Base-by-base conservation (phyloP, 176 grass and related monocot genomes). In the Avena eriantha region DNA sequence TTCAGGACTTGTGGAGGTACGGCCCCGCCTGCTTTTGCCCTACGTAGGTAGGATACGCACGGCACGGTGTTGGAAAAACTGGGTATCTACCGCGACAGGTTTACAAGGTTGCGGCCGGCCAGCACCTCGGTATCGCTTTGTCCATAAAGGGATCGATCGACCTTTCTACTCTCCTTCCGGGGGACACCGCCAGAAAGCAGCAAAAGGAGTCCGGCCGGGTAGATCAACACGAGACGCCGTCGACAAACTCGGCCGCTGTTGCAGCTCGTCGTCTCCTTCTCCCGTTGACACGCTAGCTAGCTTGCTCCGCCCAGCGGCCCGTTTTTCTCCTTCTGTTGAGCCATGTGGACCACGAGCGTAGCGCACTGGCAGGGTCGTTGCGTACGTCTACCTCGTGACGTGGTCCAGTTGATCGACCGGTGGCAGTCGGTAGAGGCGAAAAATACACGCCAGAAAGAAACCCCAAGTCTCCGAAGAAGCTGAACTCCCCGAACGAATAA, bases 121-220 rank as follows among this genome's bases (percentile, higher is more conserved):
- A 2, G 29, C 29, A 29, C 29, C 29, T 22, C 43, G 1, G 29
- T 1, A 5, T 8, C 7, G 6, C 56, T 80, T 83, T 35, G 7
- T 67, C 57, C 13, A 80, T 22, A 54, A 43, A 65, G 51, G 46
- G 53, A 6, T 59, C 26, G 26, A 50, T 49, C 29, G 29, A 29
- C 29, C 53, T 82, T 80, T 80, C 26, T 53, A 84, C 89, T 46
- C 76, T 80, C 68, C 76, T 80, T 68, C 74, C 57, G 36, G 81
- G 84, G 58, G 66, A 83, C 89, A 90, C 35, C 74, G 24, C 23
- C 23, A 39, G 29, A 85, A 85, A 65, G n/a, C 35, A 17, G 24
- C 24, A 64, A 41, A n/a, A n/a, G n/a, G n/a, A n/a, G n/a, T n/a
- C n/a, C n/a, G n/a, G n/a, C n/a, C n/a, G n/a, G n/a, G n/a, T n/a